Percentiles rank a stretch among this genome's conserved stretches.
These are phyloP conservation scores for Cephaloascus albidus DNA, from an alignment of 805 yeast genomes.

Conservation along the genomic window DNA sequence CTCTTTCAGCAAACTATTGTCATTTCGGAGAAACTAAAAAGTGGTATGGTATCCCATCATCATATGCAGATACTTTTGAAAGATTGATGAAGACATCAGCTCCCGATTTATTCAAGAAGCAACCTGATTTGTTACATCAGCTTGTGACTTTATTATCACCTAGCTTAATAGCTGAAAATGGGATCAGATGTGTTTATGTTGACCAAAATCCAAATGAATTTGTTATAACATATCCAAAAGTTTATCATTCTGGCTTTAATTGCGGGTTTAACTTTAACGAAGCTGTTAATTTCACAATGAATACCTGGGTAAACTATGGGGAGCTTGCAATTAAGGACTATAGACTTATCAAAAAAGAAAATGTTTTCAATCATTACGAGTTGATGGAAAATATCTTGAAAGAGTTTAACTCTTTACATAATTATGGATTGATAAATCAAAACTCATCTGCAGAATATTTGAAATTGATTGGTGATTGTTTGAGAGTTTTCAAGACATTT, in stretches of 20 bases:
- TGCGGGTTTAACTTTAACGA: conserved; percentile 36
- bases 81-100: conserved; percentile 47
- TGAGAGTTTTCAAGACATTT: too few relatives aligned
- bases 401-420: conserved; percentile 2
- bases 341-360: conserved; percentile 28
- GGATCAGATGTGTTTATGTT: conserved; percentile 39
- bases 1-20: conserved; percentile 85
- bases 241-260: conserved; percentile 36
- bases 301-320: not conserved
- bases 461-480: conserved; percentile 1
- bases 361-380: conserved; percentile 28
- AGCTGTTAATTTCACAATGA: conserved; percentile 19
- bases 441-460: conserved; percentile 2
- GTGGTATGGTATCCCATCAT: conserved; percentile 88
- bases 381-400: conserved; percentile 20
- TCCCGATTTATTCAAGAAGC: conserved; percentile 77
- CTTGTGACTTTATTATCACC: conserved; percentile 77
- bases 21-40: conserved; percentile 84
- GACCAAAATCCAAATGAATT: conserved; percentile 62
- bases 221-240: conserved; percentile 31
- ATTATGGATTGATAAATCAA: conserved; percentile 1
- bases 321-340: conserved; percentile 45
- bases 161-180: conserved; percentile 32
- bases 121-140: conserved; percentile 85
- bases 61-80: conserved; percentile 56